Evolutionary conservation across 352 stramenopile species (phyloP).

Genomic region (Peronospora farinosa): DNA sequence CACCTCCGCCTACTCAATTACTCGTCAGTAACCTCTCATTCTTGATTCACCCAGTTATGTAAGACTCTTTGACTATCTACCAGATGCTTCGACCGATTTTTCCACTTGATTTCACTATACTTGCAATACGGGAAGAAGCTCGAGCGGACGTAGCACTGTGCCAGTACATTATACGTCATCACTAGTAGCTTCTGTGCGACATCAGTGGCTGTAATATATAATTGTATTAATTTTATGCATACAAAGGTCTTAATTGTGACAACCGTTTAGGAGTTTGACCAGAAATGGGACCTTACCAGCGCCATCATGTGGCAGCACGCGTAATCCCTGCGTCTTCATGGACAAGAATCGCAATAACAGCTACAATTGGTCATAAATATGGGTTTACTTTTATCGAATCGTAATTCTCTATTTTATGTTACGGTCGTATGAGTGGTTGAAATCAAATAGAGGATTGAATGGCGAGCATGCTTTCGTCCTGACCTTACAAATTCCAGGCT

Average conservation of each 20-base stretch:
- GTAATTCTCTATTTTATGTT: not conserved
- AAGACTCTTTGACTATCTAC: conserved; percentile 15
- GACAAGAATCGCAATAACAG: not conserved
- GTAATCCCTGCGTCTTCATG: conserved; percentile 38
- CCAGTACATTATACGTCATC: conserved; percentile 87
- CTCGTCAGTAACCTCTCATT: conserved; percentile 5
- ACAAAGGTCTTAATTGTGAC: conserved; percentile 1
- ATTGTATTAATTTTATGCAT: not conserved
- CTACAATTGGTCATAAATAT: conserved; percentile 1
- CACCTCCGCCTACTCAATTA: conserved; percentile 36
- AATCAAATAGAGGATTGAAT: conserved; percentile 49
- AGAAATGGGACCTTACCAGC: conserved; percentile 8
- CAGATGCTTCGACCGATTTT: conserved; percentile 58
- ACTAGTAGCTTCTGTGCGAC: conserved; percentile 41
- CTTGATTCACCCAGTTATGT: not conserved
- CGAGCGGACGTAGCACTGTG: conserved; percentile 75
- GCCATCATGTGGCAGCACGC: conserved; percentile 22
- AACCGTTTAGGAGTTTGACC: conserved; percentile 1
- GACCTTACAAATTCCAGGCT: conserved; percentile 21
- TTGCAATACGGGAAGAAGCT: conserved; percentile 79
- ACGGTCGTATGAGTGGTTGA: conserved; percentile 22
- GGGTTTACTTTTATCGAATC: conserved; percentile 31
- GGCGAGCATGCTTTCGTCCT: conserved; percentile 31
- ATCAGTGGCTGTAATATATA: conserved; percentile 8
- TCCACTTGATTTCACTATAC: conserved; percentile 53